Percentiles rank a stretch among this genome's conserved stretches.
Evolutionary conservation across 2,329 filamentous ascomycete genomes (phyloP).

Genomic region (Septoria petroselini): DNA sequence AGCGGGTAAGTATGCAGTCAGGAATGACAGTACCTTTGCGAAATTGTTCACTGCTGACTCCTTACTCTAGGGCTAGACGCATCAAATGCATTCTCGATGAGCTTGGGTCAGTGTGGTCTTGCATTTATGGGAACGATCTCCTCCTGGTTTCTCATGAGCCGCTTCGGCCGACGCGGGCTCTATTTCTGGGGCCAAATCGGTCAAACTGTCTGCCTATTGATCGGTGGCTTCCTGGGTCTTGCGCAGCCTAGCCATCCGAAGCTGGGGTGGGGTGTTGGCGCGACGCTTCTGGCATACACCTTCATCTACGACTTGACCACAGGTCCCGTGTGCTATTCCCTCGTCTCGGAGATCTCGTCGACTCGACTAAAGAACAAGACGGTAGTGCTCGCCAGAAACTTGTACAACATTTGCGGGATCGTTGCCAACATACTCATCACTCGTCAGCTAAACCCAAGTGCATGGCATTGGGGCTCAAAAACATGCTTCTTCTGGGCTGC

Average conservation of each 20-base stretch:
- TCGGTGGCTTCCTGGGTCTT: no score
- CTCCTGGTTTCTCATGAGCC: conserved; percentile 36
- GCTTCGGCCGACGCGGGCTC: conserved; percentile 38
- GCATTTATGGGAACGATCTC: conserved; percentile 35
- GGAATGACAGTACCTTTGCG: no score
- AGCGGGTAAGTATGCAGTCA: no score
- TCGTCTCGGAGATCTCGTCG: conserved; percentile 34
- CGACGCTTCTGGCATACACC: no score
- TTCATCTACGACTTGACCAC: conserved; percentile 35
- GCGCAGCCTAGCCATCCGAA: no score
- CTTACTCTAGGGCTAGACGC: no score
- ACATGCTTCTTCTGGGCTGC: conserved; percentile 44
- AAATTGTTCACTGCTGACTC: no score
- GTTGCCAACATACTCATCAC: conserved; percentile 38
- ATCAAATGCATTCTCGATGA: conserved; percentile 28
- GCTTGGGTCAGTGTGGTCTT: conserved; percentile 25
- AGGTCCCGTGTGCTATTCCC: conserved; percentile 36
- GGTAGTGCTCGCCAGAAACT: conserved; percentile 34
- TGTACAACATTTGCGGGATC: conserved; percentile 34
- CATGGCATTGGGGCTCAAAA: conserved; percentile 38
- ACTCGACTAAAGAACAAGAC: conserved; percentile 35
- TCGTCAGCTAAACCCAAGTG: conserved; percentile 39
- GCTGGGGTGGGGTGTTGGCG: no score
- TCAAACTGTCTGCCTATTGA: conserved; percentile 30
- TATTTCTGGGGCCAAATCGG: conserved; percentile 35